These are phyloP conservation scores for Chrysopogon serrulatus DNA, from an alignment of 176 grass and related monocot species.

Conservation along the genomic window DNA sequence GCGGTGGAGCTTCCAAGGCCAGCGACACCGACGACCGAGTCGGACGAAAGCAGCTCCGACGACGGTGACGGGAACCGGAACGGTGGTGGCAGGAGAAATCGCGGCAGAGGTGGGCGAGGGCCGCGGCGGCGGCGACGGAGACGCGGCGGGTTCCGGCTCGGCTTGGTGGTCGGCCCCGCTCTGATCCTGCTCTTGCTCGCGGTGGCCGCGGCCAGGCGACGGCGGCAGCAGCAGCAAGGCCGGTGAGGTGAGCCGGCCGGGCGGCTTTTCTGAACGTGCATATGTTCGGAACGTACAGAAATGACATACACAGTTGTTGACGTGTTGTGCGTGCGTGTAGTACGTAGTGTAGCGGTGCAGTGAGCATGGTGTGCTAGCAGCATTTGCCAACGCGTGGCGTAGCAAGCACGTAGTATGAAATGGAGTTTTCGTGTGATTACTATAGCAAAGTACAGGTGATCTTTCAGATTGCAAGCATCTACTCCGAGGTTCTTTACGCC, in stretches of 20 bases:
- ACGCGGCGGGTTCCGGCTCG: background rate
- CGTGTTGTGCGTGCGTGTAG: too few species aligned
- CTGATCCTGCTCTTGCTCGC: conserved; percentile 18
- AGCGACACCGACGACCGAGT: background rate
- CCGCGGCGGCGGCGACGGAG: background rate
- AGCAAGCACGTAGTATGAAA: background rate
- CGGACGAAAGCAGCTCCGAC: background rate
- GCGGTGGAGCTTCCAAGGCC: background rate
- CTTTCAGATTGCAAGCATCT: too few species aligned
- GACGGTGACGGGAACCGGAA: background rate
- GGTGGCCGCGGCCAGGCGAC: background rate
- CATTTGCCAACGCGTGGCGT: too few species aligned
- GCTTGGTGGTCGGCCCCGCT: conserved; percentile 16
- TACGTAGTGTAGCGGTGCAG: too few species aligned
- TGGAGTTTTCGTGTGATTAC: background rate
- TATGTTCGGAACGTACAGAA: too few species aligned
- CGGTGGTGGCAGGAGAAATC: background rate
- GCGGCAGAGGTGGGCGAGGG: too few species aligned
- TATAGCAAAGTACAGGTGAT: background rate
- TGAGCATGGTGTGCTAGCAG: too few species aligned
- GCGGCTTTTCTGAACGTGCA: too few species aligned
- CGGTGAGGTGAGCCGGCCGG: too few species aligned
- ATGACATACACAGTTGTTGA: too few species aligned
- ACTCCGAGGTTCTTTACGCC: too few species aligned
- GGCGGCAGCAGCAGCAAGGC: background rate